phyloP scores from a whole-genome alignment of 148 eudicot genomes.

The Fagopyrum tataricum region DNA sequence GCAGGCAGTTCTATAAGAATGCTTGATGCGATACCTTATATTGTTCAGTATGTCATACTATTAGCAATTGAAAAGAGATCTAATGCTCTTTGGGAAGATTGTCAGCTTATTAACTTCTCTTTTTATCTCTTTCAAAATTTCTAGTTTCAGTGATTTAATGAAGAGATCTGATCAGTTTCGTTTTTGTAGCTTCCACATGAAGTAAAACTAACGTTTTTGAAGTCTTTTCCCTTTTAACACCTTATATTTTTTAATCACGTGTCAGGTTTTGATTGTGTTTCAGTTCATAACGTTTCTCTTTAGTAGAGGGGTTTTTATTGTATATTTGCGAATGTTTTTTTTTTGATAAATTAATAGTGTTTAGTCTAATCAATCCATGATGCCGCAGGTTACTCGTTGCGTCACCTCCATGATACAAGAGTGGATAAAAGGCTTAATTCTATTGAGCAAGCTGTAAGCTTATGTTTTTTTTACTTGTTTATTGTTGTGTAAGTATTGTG shows the following conservation, averaged over 20 bases:
- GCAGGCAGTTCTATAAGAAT: neutral
- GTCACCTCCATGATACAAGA: slow-evolving; percentile 70
- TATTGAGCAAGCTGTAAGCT: slow-evolving; percentile 75
- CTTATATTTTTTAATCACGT: neutral
- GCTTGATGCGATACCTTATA: neutral
- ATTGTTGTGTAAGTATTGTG: neutral
- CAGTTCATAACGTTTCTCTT: neutral
- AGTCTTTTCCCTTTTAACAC: neutral
- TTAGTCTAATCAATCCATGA: slow-evolving; percentile 4
- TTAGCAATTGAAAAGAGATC: neutral
- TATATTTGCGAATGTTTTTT: neutral
- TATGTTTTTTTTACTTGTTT: slow-evolving; percentile 2
- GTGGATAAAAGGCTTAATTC: slow-evolving; percentile 73
- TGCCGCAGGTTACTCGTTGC: slow-evolving; percentile 77
- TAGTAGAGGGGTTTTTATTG: neutral
- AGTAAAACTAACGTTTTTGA: neutral
- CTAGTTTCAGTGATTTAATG: neutral
- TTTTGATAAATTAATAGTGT: neutral
- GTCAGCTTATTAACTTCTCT: neutral
- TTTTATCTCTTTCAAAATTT: neutral
- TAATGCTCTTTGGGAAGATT: neutral
- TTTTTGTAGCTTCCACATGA: neutral
- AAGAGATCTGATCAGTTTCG: neutral
- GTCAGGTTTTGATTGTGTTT: neutral
- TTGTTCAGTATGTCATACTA: neutral